Conservation (phyloP, 1,284 basidiomycete species). For the Fomitiporia mediterranea region DNA sequence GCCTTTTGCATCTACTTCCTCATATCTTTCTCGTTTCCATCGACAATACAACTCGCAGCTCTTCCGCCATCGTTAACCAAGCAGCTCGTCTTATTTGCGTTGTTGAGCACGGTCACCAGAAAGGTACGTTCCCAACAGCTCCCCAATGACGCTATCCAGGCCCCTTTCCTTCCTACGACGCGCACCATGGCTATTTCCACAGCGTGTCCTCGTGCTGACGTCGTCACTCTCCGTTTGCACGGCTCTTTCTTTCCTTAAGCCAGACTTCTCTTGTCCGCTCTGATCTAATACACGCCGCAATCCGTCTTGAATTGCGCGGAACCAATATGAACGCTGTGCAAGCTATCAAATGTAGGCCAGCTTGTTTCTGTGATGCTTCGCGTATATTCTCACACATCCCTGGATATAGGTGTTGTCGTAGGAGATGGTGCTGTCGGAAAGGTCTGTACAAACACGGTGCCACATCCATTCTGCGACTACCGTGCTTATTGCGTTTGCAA, state of each 20-base stretch:
- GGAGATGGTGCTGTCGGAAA: slow-evolving; percentile 99
- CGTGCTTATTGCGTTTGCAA: slow-evolving; percentile 17
- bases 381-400: slow-evolving; percentile 26
- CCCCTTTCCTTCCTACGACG: neutral
- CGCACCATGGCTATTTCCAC: slow-evolving; percentile 5
- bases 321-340: slow-evolving; percentile 52
- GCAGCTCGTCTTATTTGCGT: neutral
- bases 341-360: slow-evolving; percentile 60
- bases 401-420: slow-evolving; percentile 85
- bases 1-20: slow-evolving; percentile 1
- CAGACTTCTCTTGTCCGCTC: slow-evolving; percentile 1
- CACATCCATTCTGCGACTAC: slow-evolving; percentile 3
- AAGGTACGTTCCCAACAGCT: neutral
- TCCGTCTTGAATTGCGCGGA: slow-evolving; percentile 5
- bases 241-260: neutral
- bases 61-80: neutral
- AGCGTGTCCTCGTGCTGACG: neutral
- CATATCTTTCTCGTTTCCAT: slow-evolving; percentile 8
- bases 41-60: neutral
- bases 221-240: slow-evolving; percentile 9
- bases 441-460: slow-evolving; percentile 45
- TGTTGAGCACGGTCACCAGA: neutral
- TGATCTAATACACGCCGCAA: neutral
- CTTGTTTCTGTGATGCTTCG: slow-evolving; percentile 15
- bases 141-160: neutral